These are phyloP conservation scores for Myrica gale DNA, from an alignment of 306 rosid species.

Conservation along the genomic window DNA sequence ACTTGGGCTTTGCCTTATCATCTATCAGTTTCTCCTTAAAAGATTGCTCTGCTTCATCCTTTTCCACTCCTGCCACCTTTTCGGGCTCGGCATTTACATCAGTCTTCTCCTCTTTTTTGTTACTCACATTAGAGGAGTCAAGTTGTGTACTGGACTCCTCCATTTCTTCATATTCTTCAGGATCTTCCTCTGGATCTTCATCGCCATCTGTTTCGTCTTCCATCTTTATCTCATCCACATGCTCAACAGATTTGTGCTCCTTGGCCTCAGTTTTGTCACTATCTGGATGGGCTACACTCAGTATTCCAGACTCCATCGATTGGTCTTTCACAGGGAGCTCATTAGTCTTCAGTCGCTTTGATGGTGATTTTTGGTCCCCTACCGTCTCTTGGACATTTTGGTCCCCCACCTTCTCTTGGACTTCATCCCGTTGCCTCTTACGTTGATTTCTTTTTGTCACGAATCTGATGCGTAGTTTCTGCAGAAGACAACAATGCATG, in stretches of 20 bases:
- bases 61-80: slow-evolving; percentile 35
- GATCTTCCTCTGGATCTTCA: slow-evolving; percentile 78
- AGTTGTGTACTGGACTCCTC: slow-evolving; percentile 51
- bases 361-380: slow-evolving; percentile 33
- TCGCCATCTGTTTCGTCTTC: slow-evolving; percentile 68
- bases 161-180: slow-evolving; percentile 80
- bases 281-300: slow-evolving; percentile 37
- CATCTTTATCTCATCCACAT: slow-evolving; percentile 55
- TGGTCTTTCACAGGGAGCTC: slow-evolving; percentile 53
- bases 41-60: slow-evolving; percentile 40
- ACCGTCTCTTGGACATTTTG: slow-evolving; percentile 44
- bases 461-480: slow-evolving; percentile 77
- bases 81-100: slow-evolving; percentile 37
- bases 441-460: slow-evolving; percentile 68
- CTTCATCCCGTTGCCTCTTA: slow-evolving; percentile 81
- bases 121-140: slow-evolving; percentile 44
- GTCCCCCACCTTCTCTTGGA: slow-evolving; percentile 39
- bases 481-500: slow-evolving; percentile 10
- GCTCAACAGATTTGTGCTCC: slow-evolving; percentile 40
- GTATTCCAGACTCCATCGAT: slow-evolving; percentile 38
- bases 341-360: slow-evolving; percentile 57
- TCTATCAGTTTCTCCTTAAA: slow-evolving; percentile 42
- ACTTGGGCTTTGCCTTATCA: slow-evolving; percentile 40
- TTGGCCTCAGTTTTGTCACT: slow-evolving; percentile 38
- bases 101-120: slow-evolving; percentile 37